Percentiles rank a stretch among this genome's conserved stretches.
phyloP scores from a whole-genome alignment of 441 rosid genomes.

The Metrosideros polymorpha region DNA sequence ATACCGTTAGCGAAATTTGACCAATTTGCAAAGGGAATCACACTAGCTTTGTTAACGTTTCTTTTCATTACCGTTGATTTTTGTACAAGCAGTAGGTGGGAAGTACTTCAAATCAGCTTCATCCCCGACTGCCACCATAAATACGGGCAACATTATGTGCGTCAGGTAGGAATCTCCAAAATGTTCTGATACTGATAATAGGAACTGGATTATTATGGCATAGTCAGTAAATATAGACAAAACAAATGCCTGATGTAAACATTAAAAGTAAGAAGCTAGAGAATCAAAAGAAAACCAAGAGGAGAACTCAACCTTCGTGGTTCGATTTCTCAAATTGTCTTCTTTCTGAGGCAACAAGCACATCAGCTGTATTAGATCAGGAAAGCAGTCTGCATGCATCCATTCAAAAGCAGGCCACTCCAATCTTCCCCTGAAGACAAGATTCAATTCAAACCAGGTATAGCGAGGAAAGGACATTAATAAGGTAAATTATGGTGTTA shows the following conservation, averaged over 20 bases:
- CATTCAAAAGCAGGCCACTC: slow-evolving; percentile 94
- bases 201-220: slow-evolving; percentile 48
- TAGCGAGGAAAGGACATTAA: neutral
- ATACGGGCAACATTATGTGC: slow-evolving; percentile 77
- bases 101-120: slow-evolving; percentile 60
- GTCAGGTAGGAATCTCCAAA: slow-evolving; percentile 78
- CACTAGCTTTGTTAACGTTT: neutral
- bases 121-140: slow-evolving; percentile 81
- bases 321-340: slow-evolving; percentile 75
- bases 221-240: slow-evolving; percentile 12
- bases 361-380: slow-evolving; percentile 66
- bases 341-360: slow-evolving; percentile 87
- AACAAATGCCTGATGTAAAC: neutral
- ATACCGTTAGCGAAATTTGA: neutral
- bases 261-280: neutral
- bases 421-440: slow-evolving; percentile 48
- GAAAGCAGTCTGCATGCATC: slow-evolving; percentile 91
- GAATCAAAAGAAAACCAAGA: neutral
- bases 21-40: neutral
- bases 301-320: slow-evolving; percentile 47
- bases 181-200: slow-evolving; percentile 59
- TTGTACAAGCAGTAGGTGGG: slow-evolving; percentile 46
- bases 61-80: slow-evolving; percentile 53
- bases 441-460: neutral
- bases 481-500: neutral